Conservation (phyloP, 179 eudicot species). For the Sideroxylon spinosum region DNA sequence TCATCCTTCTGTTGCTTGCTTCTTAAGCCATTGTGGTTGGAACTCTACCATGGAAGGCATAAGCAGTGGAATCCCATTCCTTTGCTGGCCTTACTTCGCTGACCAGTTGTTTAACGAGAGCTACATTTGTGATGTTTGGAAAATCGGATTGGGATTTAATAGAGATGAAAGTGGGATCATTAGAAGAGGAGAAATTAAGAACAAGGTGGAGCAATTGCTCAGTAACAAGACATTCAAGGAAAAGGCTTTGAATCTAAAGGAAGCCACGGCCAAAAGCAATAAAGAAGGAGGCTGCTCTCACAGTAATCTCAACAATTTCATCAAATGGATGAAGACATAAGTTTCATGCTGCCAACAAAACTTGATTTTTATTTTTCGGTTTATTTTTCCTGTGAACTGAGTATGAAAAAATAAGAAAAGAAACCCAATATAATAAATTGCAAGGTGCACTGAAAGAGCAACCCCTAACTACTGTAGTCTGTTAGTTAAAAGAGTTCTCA, state of each 20-base stretch:
- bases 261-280: neutral
- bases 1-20: conserved; percentile 23
- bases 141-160: conserved; percentile 18
- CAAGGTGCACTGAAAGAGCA: too few species aligned
- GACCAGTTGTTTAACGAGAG: conserved; percentile 21
- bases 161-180: conserved; percentile 12
- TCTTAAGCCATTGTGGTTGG: conserved; percentile 26
- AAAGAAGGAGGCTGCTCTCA: conserved; percentile 18
- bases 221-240: neutral
- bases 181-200: conserved; percentile 13
- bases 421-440: too few species aligned
- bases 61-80: conserved; percentile 24
- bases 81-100: conserved; percentile 26
- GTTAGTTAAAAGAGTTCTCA: too few species aligned
- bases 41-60: conserved; percentile 20
- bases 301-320: conserved; percentile 14
- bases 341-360: neutral
- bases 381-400: too few species aligned
- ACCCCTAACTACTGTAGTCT: too few species aligned
- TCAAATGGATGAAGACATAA: conserved; percentile 16
- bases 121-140: conserved; percentile 25
- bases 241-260: conserved; percentile 18
- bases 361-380: too few species aligned
- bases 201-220: conserved; percentile 17
- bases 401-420: too few species aligned